Evolutionary conservation across 306 rosid genomes (phyloP).

Genomic region (Prosopis cineraria): DNA sequence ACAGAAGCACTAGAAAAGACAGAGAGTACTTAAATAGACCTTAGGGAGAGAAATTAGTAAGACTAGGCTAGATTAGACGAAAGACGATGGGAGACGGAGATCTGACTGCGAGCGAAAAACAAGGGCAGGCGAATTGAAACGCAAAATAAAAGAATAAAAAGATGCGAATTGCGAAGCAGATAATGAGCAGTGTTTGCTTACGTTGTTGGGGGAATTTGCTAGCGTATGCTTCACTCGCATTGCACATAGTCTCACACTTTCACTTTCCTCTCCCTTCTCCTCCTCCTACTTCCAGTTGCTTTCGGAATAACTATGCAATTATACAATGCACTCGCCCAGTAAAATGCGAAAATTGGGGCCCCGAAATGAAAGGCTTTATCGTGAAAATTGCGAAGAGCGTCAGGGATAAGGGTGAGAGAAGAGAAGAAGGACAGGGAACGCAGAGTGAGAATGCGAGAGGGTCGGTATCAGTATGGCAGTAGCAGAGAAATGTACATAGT

Average conservation of each 20-base stretch:
- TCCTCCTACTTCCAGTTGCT: background rate
- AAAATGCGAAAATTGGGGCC: background rate
- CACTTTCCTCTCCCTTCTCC: background rate
- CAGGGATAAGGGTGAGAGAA: background rate
- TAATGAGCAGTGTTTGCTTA: constrained; percentile 3
- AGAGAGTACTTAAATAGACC: constrained; percentile 32
- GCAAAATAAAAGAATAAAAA: background rate
- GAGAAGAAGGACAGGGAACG: too few species aligned
- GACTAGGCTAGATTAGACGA: constrained; percentile 47
- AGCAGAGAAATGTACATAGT: too few species aligned
- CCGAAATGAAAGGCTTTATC: background rate
- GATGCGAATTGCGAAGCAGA: background rate
- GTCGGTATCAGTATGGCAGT: too few species aligned
- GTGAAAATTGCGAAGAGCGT: background rate
- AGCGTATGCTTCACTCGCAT: constrained; percentile 12
- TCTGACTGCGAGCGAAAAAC: constrained; percentile 38
- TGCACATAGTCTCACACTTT: background rate
- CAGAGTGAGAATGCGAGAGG: background rate
- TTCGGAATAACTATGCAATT: background rate
- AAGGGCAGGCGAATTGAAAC: constrained; percentile 50
- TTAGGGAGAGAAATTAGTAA: constrained; percentile 34
- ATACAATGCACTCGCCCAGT: background rate
- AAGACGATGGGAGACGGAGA: constrained; percentile 23
- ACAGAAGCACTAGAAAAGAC: background rate
- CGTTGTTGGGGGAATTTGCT: constrained; percentile 35